Evolutionary conservation across 2,329 filamentous ascomycete genomes (phyloP), one percentile per base, ranked within the genome.

Genomic region (Trichoderma harzianum): DNA sequence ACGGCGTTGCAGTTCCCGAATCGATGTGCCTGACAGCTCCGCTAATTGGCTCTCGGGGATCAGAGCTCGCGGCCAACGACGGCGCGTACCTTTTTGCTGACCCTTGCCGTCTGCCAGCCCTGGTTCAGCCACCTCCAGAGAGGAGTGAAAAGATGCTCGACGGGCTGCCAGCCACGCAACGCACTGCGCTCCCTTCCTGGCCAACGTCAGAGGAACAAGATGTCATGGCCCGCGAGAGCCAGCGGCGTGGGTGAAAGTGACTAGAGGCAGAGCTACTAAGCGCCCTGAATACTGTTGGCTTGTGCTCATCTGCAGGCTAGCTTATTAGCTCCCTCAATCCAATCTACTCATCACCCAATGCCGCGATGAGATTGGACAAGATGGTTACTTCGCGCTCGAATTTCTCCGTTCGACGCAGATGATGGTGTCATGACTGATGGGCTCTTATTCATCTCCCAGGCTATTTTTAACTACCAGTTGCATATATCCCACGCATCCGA

Each of bases 61-160:
- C 51, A 36, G 63, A 26, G 28, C 53, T 32, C 60, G 66, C 66
- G 32, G 43, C 51, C 43, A 60, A 43, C 58, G 53, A 58, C 66
- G 71, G 71, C 71, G 71, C 71, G 66, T 70, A 70, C 71, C 66
- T 72, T 72, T 72, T 72, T 32, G n/a, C 43, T 43, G 30, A 62
- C 58, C 70, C 69, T 61, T 53, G 69, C 36, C 61, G 28, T 30
- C 47, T 24, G 34, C 32, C 14, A 55, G 57, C 63, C 36, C 70
- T 26, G 14, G 51, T 60, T 63, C 70, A 68, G 57, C 43, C 63
- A 72, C 70, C 64, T 66, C 51, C 69, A 71, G 43, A 21, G 26
- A 70, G 60, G 30, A 67, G 57, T 36, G 28, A 55, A n/a, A n/a
- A n/a, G 39, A 32, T 18, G 18, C 30, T 64, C 39, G 28, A 24